A percentile compares a stretch with the other conserved stretches of the same genome.
These are phyloP conservation scores for Pseudonitzschia pungens DNA, from an alignment of 108 stramenopile genomes.

Conservation along the genomic window DNA sequence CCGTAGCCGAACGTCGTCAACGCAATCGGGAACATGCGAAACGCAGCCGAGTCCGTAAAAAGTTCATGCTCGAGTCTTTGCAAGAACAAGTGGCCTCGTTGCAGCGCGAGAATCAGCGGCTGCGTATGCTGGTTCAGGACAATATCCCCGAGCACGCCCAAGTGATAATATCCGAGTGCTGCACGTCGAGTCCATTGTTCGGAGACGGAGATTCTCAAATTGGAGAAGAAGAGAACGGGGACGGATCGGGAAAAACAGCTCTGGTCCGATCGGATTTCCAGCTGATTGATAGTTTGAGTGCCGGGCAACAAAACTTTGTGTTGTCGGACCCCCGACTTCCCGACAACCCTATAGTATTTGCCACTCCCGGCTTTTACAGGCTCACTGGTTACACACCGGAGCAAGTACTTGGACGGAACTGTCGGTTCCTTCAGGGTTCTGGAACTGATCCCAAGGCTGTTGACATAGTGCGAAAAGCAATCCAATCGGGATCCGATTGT, in stretches of 20 bases:
- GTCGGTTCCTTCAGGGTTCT: conserved; percentile 95
- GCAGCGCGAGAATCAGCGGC: conserved; percentile 87
- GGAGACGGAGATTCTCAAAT: conserved; percentile 28
- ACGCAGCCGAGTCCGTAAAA: conserved; percentile 95
- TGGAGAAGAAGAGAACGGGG: conserved; percentile 11
- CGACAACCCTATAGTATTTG: conserved; percentile 96
- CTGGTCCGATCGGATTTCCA: conserved; percentile 80
- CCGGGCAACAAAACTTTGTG: conserved; percentile 88
- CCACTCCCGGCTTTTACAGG: conserved; percentile 85
- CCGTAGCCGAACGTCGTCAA: conserved; percentile 79
- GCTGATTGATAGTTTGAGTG: conserved; percentile 75
- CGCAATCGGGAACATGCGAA: conserved; percentile 98
- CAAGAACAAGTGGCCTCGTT: conserved; percentile 88
- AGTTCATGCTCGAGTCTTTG: conserved; percentile 96
- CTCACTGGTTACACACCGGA: conserved; percentile 94
- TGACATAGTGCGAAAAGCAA: conserved; percentile 81
- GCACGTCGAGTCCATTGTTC: conserved; percentile 70
- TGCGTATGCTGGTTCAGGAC: conserved; percentile 78
- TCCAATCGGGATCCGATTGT: conserved; percentile 81
- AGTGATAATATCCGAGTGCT: conserved; percentile 79
- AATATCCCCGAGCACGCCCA: conserved; percentile 81
- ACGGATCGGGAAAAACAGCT: conserved; percentile 24
- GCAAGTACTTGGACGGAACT: conserved; percentile 97
- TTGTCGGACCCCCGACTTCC: conserved; percentile 96
- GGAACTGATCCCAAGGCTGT: conserved; percentile 94